phyloP scores from a whole-genome alignment of 768 basidiomycete species.

The Leccinum fibrillosum region DNA sequence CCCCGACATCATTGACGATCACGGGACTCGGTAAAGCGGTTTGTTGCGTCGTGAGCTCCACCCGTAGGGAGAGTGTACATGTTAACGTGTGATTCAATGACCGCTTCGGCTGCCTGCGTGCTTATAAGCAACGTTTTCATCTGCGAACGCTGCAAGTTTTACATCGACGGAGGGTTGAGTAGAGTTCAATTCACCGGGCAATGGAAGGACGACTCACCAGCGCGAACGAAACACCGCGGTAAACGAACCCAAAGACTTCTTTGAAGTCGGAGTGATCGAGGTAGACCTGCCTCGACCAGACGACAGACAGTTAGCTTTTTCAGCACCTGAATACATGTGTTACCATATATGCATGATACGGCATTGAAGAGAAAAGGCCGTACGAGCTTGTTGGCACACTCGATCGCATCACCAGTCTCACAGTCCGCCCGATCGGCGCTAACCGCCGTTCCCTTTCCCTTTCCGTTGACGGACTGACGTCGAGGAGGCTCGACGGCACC shows the following conservation, averaged over 20 bases:
- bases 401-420: constrained; percentile 34
- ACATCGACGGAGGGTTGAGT: not conserved
- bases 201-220: constrained; percentile 29
- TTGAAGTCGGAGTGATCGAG: constrained; percentile 30
- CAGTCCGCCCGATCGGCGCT: constrained; percentile 24
- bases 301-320: constrained; percentile 38
- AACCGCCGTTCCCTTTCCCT: constrained; percentile 22
- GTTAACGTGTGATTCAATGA: too few relatives aligned
- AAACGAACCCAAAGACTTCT: constrained; percentile 38
- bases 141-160: too few relatives aligned
- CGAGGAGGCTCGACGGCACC: constrained; percentile 21
- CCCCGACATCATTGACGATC: too few relatives aligned
- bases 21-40: too few relatives aligned
- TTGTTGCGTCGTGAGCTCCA: too few relatives aligned
- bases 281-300: constrained; percentile 31
- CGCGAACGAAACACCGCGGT: constrained; percentile 39
- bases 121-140: too few relatives aligned
- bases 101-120: too few relatives aligned
- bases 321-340: constrained; percentile 25
- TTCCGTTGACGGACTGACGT: constrained; percentile 23
- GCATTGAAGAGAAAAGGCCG: too few relatives aligned
- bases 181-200: not conserved
- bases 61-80: too few relatives aligned
- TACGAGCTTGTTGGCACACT: constrained; percentile 44
- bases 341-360: not conserved